Base-by-base conservation (phyloP, 148 eudicot genomes). In the Spergularia marina region DNA sequence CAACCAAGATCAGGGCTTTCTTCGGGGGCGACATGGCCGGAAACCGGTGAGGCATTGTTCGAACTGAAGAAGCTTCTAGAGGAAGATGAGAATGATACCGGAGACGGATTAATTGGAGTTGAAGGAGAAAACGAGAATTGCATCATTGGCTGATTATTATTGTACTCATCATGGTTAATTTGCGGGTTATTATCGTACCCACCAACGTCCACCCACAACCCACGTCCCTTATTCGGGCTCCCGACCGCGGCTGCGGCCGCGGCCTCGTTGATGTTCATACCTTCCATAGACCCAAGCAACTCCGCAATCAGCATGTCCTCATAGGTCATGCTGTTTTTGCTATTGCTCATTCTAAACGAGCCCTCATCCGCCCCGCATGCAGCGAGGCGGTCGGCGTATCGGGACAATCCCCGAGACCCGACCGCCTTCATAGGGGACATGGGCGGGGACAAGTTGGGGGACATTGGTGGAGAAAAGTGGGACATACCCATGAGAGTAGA, bases 1-100 rank as follows among this genome's bases (percentile, higher is more conserved):
- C 97, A 91, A 21, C 87, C 97, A 18, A 91, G 79, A 89, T 91
- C 94, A 17, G 97, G 97, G 16, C 90, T 80, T 21, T 81, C 84
- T 13, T 83, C 87, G 72, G 39, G 4, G 55, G n/a, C 20, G 25
- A 25, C 30, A 23, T 72, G 56, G 25, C 6, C 65, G 34, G 64
- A 65, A 66, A 39, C 53, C 7, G 75, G 57, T n/a, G 80, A 70
- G 23, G 67, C 71, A 17, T 54, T 44, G 67, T 82, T 74, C 13
- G 54, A 74, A 17, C 53, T 72, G 65, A 73, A 73, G 62, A 63
- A 76, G 53, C 78, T 82, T 73, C 84, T 71, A 7, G 80, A 65
- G 10, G 79, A 60, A 0, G 78, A 76, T 21, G 62, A 53, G 47
- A 55, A 40, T 7, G 72, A 53, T 2, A 25, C 40, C 9, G 85